Evolutionary conservation across 139 green algal species (phyloP).

Genomic region (Chlorella sp.): DNA sequence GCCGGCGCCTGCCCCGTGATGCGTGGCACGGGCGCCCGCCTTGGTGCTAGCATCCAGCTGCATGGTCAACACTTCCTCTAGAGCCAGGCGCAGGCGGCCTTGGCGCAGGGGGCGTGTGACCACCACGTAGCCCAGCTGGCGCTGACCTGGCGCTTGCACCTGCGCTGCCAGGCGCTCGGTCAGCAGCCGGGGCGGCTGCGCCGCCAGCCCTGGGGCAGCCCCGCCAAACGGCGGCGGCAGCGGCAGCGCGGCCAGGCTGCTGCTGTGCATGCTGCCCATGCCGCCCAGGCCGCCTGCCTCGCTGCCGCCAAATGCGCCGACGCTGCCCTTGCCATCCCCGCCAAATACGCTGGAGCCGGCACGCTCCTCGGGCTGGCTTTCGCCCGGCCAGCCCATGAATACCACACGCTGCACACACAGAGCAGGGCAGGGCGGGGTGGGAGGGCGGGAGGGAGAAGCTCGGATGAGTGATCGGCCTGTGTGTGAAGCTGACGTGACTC

Average conservation of each 20-base stretch:
- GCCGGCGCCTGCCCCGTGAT: neutral
- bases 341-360: neutral
- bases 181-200: constrained; percentile 17
- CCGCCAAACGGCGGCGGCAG: neutral
- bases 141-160: neutral
- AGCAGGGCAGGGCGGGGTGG: neutral
- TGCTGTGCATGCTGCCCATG: neutral
- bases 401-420: constrained; percentile 27
- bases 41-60: constrained; percentile 31
- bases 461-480: no score
- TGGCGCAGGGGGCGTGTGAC: constrained; percentile 78
- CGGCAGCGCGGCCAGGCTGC: neutral
- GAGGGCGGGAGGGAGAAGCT: neutral
- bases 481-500: neutral
- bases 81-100: constrained; percentile 69
- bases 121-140: constrained; percentile 73
- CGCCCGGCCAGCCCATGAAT: constrained; percentile 19
- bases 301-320: neutral
- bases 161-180: constrained; percentile 3
- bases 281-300: neutral
- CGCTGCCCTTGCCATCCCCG: neutral
- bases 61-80: constrained; percentile 78
- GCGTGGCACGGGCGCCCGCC: neutral
- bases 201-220: neutral
- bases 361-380: constrained; percentile 20